phyloP scores from a whole-genome alignment of 345 rosid genomes.

The Carallia pectinifolia region DNA sequence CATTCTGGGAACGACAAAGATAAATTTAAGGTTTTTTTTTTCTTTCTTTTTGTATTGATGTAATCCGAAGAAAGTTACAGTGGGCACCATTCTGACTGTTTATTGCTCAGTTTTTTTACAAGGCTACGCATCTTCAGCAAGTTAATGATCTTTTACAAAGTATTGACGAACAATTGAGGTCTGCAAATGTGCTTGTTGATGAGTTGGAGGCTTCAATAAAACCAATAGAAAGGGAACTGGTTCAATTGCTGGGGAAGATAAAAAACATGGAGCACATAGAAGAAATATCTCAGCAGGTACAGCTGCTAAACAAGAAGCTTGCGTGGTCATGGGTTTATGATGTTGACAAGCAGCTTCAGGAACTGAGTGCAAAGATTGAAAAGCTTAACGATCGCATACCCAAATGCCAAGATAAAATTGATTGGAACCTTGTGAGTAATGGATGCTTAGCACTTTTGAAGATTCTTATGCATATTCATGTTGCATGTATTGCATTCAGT shows the following conservation, averaged over 20 bases:
- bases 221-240: conserved; percentile 71
- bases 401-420: conserved; percentile 87
- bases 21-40: conserved; percentile 70
- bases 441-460: conserved; percentile 14
- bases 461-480: neutral
- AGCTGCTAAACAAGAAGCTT: conserved; percentile 70
- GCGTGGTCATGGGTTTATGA: conserved; percentile 98
- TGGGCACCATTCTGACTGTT: conserved; percentile 29
- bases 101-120: conserved; percentile 75
- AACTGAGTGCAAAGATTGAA: conserved; percentile 50
- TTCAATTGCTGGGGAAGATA: conserved; percentile 65
- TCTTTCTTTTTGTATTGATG: neutral
- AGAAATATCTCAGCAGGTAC: conserved; percentile 67
- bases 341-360: conserved; percentile 67
- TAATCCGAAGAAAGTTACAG: conserved; percentile 10
- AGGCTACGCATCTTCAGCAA: conserved; percentile 96
- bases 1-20: conserved; percentile 98
- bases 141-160: conserved; percentile 80
- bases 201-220: conserved; percentile 69
- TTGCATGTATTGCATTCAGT: neutral
- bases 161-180: conserved; percentile 51
- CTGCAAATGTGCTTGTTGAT: conserved; percentile 57
- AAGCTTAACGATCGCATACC: conserved; percentile 81
- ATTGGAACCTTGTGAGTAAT: conserved; percentile 60
- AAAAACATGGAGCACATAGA: conserved; percentile 89